These are phyloP conservation scores for Solanum appendiculatum DNA, from an alignment of 257 asterid genomes.

Conservation along the genomic window DNA sequence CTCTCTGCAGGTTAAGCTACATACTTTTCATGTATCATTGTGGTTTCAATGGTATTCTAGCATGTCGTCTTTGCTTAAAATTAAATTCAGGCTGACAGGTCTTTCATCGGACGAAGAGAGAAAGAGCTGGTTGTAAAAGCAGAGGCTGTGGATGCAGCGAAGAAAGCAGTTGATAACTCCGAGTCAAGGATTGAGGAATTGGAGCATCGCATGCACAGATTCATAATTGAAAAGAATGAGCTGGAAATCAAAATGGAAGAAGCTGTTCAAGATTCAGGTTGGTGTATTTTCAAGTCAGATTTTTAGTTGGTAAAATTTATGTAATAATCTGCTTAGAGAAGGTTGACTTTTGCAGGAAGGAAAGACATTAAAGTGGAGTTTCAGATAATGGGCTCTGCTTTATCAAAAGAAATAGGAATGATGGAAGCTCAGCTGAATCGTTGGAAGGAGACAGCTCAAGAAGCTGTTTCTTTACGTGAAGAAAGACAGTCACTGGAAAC, in stretches of 20 bases:
- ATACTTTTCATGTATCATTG: not conserved
- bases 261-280: constrained; percentile 85
- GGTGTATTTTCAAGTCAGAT: constrained; percentile 9
- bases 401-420: constrained; percentile 75
- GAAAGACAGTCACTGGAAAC: constrained; percentile 56
- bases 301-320: constrained; percentile 6
- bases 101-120: constrained; percentile 66
- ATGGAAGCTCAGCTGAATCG: constrained; percentile 75
- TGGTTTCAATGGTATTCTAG: not conserved
- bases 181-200: constrained; percentile 68
- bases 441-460: constrained; percentile 82
- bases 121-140: constrained; percentile 53
- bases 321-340: constrained; percentile 14
- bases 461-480: constrained; percentile 68
- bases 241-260: constrained; percentile 85
- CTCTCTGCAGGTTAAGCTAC: constrained; percentile 64
- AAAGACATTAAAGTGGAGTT: constrained; percentile 85
- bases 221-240: constrained; percentile 62
- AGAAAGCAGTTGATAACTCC: constrained; percentile 41
- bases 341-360: constrained; percentile 41
- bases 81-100: constrained; percentile 76
- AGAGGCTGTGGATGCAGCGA: constrained; percentile 65
- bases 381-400: constrained; percentile 85
- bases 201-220: constrained; percentile 55
- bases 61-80: constrained; percentile 19